phyloP scores from a whole-genome alignment of 1,284 basidiomycete species.

The Sporisorium sorghi region DNA sequence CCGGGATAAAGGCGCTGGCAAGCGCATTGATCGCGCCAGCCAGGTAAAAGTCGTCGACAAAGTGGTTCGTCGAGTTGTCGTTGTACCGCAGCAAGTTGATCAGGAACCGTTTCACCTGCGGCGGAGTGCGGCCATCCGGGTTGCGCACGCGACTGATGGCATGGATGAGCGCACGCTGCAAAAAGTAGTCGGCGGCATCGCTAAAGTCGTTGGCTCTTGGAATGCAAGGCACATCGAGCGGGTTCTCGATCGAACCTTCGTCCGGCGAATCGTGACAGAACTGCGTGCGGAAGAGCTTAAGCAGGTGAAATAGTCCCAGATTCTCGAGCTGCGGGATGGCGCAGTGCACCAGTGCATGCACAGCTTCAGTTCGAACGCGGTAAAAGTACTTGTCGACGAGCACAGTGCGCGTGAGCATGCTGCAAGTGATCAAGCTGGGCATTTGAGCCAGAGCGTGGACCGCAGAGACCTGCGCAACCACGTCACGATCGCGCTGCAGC shows the following conservation, averaged over 20 bases:
- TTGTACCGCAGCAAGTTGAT: conserved; percentile 91
- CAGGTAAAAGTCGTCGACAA: conserved; percentile 90
- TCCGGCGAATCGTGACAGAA: conserved; percentile 79
- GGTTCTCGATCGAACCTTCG: conserved; percentile 39
- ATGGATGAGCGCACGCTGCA: conserved; percentile 85
- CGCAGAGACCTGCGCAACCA: conserved; percentile 77
- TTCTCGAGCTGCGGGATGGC: conserved; percentile 83
- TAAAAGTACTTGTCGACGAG: conserved; percentile 96
- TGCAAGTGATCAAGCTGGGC: conserved; percentile 89
- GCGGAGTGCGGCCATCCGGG: conserved; percentile 81
- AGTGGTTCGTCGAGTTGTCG: conserved; percentile 93
- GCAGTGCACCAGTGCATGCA: conserved; percentile 85
- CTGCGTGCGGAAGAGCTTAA: conserved; percentile 89
- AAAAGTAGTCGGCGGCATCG: conserved; percentile 90
- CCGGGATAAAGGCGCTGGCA: conserved; percentile 77
- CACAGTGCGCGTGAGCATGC: conserved; percentile 88
- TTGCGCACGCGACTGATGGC: conserved; percentile 87
- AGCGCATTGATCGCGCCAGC: conserved; percentile 86
- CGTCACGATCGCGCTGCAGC: conserved; percentile 93
- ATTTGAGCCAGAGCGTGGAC: conserved; percentile 76
- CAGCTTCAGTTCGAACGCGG: conserved; percentile 95
- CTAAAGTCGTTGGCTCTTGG: conserved; percentile 94
- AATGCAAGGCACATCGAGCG: conserved; percentile 77
- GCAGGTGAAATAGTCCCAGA: conserved; percentile 92
- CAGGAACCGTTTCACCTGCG: conserved; percentile 88